phyloP scores from a whole-genome alignment of 2,329 filamentous ascomycete genomes.

The Talaromyces sp. region DNA sequence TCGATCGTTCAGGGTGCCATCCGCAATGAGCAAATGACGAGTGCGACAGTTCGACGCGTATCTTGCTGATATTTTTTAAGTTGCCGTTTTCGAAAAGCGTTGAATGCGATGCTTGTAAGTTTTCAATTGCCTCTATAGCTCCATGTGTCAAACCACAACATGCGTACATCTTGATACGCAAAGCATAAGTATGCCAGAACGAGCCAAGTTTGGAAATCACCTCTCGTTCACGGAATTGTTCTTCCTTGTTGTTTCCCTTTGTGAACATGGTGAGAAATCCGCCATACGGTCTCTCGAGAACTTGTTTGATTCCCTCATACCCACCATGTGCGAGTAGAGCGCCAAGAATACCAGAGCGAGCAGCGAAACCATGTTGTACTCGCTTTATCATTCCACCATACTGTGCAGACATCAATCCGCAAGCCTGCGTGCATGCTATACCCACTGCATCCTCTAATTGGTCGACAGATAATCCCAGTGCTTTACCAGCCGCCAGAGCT shows the following conservation, averaged over 20 bases:
- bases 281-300: slow-evolving; percentile 43
- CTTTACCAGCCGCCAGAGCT: slow-evolving; percentile 31
- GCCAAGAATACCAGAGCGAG: slow-evolving; percentile 43
- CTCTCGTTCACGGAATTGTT: not conserved
- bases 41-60: not conserved
- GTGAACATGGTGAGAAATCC: slow-evolving; percentile 43
- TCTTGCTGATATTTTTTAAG: not conserved
- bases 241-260: not conserved
- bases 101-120: not conserved
- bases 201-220: not conserved
- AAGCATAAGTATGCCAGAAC: not conserved
- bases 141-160: not conserved
- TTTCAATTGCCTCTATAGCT: not conserved
- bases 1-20: not conserved
- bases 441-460: slow-evolving; percentile 37
- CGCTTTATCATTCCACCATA: slow-evolving; percentile 46
- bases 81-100: not conserved
- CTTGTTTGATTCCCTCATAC: slow-evolving; percentile 44
- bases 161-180: not conserved
- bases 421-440: slow-evolving; percentile 39
- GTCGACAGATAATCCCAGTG: slow-evolving; percentile 30
- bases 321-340: slow-evolving; percentile 38
- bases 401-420: slow-evolving; percentile 44
- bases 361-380: slow-evolving; percentile 48
- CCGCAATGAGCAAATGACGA: not conserved